These are phyloP conservation scores for Fagopyrum homotropicum DNA, from an alignment of 148 eudicot species.

Conservation along the genomic window DNA sequence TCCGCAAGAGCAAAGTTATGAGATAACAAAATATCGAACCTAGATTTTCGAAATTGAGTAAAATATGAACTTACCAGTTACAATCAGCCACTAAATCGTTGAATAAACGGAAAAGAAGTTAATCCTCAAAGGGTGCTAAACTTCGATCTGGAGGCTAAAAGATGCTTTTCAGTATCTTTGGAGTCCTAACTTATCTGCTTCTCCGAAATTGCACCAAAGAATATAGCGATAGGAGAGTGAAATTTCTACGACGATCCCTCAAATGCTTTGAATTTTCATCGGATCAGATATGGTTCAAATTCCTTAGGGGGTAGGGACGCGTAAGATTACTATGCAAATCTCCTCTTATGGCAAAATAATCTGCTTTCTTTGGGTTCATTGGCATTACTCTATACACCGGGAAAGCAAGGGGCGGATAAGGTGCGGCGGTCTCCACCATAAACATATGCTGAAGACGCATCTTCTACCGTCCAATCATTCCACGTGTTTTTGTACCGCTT, in stretches of 20 bases:
- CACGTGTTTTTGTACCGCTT: no score
- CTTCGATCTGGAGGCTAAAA: not conserved
- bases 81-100: not conserved
- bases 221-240: not conserved
- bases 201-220: not conserved
- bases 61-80: not conserved
- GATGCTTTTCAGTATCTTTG: not conserved
- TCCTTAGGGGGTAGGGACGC: not conserved
- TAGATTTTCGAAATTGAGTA: slow-evolving; percentile 2
- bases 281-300: not conserved
- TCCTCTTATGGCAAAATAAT: not conserved
- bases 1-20: not conserved
- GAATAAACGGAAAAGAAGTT: not conserved
- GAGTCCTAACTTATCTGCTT: not conserved
- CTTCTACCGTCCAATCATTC: not conserved
- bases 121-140: not conserved
- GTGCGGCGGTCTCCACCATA: slow-evolving; percentile 2
- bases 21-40: not conserved
- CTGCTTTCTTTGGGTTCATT: not conserved
- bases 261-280: not conserved
- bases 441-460: not conserved
- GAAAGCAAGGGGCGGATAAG: not conserved
- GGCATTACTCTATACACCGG: not conserved
- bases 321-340: not conserved
- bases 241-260: not conserved